Evolutionary conservation across 106 monocot species (phyloP).

Genomic region (Agapanthus africanus): DNA sequence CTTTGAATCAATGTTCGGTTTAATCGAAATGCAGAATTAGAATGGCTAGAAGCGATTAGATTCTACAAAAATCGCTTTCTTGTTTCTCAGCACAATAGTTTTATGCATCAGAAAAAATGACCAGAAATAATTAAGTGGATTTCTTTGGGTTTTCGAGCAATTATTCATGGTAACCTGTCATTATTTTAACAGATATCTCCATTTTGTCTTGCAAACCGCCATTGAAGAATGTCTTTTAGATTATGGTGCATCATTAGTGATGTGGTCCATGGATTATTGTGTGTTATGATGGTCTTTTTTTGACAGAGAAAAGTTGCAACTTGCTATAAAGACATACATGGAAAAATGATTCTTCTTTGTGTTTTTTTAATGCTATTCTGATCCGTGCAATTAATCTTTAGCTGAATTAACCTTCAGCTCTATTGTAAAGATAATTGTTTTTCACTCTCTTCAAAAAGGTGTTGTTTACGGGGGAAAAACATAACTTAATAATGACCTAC

Average conservation of each 20-base stretch:
- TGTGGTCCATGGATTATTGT: background rate
- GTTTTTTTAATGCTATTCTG: background rate
- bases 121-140: background rate
- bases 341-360: background rate
- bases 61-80: background rate
- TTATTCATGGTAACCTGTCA: background rate
- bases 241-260: background rate
- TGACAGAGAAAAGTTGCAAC: too few relatives aligned
- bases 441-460: background rate
- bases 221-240: background rate
- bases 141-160: background rate
- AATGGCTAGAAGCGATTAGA: background rate
- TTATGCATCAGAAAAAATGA: background rate
- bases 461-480: background rate
- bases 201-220: background rate
- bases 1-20: background rate
- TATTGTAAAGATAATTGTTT: background rate
- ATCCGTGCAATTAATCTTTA: too few relatives aligned
- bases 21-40: background rate
- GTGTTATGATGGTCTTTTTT: background rate
- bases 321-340: background rate
- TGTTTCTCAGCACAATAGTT: background rate
- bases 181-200: background rate
- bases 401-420: background rate
- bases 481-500: background rate